A percentile compares a stretch with the other conserved stretches of the same genome.
phyloP scores from a whole-genome alignment of 176 grass and related monocot genomes.

The Leersia perrieri region DNA sequence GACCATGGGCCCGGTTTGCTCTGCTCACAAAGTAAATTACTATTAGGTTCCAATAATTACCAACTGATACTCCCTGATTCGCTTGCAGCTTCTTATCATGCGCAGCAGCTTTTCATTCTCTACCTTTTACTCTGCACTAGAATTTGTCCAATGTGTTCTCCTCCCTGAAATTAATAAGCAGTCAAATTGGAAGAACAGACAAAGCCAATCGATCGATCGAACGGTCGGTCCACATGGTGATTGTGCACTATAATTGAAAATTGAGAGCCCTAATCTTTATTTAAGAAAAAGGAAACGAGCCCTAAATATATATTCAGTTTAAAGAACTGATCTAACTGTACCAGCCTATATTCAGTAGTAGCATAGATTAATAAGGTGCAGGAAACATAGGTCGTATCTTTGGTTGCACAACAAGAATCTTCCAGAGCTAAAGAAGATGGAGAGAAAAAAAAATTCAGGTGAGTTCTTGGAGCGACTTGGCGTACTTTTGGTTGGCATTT shows the following conservation, averaged over 20 bases:
- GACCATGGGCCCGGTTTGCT: background rate
- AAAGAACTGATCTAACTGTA: background rate
- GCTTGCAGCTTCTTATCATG: background rate
- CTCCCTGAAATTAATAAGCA: background rate
- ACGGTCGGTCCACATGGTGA: background rate
- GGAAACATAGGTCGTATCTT: background rate
- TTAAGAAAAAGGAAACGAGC: background rate
- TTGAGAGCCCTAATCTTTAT: background rate
- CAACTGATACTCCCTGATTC: background rate
- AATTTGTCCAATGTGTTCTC: background rate
- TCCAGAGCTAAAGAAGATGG: background rate
- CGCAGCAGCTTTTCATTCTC: background rate
- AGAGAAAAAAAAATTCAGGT: background rate
- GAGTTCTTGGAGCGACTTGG: background rate
- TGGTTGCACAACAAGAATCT: background rate
- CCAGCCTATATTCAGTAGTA: background rate
- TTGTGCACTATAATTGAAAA: background rate
- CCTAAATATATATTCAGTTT: background rate
- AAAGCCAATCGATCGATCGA: background rate
- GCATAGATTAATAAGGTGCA: background rate
- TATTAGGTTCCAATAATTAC: constrained; percentile 13
- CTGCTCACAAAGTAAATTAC: background rate
- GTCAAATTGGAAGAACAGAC: background rate
- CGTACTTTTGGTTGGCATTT: constrained; percentile 20
- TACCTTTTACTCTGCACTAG: background rate